A percentile compares a stretch with the other conserved stretches of the same genome.
These are phyloP conservation scores for Jamesozyma jinghongensis DNA, from an alignment of 805 yeast species.

Conservation along the genomic window DNA sequence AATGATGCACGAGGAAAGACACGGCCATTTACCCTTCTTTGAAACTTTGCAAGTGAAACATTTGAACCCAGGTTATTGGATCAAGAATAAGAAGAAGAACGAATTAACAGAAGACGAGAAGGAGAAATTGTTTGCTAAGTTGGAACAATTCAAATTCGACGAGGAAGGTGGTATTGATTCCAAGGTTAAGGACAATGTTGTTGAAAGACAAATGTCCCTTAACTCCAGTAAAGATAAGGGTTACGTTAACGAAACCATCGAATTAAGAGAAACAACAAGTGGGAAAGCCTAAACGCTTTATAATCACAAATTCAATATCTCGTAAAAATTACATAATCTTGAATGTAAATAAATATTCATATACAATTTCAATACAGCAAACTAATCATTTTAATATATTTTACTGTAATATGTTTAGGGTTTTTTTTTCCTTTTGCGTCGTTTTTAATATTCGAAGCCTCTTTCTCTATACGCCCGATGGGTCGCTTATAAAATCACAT, in stretches of 20 bases:
- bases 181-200: conserved; percentile 11
- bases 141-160: conserved; percentile 33
- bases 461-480: too few species aligned
- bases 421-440: too few species aligned
- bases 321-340: too few species aligned
- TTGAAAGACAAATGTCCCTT: not conserved
- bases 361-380: too few species aligned
- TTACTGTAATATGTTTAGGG: too few species aligned
- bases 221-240: conserved; percentile 18
- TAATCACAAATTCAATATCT: too few species aligned
- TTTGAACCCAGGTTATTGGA: conserved; percentile 64
- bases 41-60: conserved; percentile 40
- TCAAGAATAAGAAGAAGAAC: conserved; percentile 57
- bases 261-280: not conserved
- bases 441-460: too few species aligned
- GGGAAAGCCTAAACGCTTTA: not conserved
- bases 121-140: conserved; percentile 41
- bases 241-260: conserved; percentile 11
- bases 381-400: too few species aligned
- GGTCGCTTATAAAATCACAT: too few species aligned
- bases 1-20: conserved; percentile 76
- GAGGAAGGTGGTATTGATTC: conserved; percentile 27
- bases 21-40: conserved; percentile 69
- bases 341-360: too few species aligned
- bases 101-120: conserved; percentile 47